Conservation (phyloP, 257 asterid species). For the Ocimum tenuiflorum region DNA sequence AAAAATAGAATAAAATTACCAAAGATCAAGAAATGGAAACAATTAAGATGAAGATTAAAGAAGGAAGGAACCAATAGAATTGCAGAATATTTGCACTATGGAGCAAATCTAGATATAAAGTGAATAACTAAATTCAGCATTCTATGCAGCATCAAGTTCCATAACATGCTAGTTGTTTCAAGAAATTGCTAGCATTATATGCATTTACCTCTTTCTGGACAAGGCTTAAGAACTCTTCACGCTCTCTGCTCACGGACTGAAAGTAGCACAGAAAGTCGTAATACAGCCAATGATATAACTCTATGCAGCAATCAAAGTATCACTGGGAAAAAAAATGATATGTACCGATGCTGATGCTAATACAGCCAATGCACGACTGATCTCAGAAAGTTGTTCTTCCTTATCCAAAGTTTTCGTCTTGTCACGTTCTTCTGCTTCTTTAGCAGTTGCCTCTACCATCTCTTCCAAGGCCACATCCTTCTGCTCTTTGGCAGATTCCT, state of each 20-base stretch:
- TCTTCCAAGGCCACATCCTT: constrained; percentile 94
- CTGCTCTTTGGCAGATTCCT: constrained; percentile 55
- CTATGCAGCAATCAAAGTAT: constrained; percentile 12
- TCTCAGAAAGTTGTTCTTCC: constrained; percentile 86
- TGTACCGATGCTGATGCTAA: constrained; percentile 90
- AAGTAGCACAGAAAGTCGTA: constrained; percentile 33
- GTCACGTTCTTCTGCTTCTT: constrained; percentile 55
- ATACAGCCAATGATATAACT: no score
- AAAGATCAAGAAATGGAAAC: constrained; percentile 5
- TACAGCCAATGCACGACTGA: constrained; percentile 92
- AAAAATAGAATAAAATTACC: no score
- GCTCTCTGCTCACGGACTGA: constrained; percentile 97
- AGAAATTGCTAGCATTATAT: constrained; percentile 14
- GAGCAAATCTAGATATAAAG: background rate
- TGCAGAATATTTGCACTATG: background rate
- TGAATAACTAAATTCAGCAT: background rate
- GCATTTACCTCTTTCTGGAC: constrained; percentile 84
- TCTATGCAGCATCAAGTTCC: background rate
- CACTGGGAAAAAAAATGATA: constrained; percentile 14
- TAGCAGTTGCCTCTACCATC: constrained; percentile 62
- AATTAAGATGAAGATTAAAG: background rate
- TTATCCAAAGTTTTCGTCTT: constrained; percentile 55
- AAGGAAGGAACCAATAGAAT: background rate
- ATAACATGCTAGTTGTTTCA: constrained; percentile 4
- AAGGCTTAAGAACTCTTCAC: constrained; percentile 90